Base-by-base conservation (phyloP, 2,329 filamentous ascomycete species). In the Raffaelea arxii region DNA sequence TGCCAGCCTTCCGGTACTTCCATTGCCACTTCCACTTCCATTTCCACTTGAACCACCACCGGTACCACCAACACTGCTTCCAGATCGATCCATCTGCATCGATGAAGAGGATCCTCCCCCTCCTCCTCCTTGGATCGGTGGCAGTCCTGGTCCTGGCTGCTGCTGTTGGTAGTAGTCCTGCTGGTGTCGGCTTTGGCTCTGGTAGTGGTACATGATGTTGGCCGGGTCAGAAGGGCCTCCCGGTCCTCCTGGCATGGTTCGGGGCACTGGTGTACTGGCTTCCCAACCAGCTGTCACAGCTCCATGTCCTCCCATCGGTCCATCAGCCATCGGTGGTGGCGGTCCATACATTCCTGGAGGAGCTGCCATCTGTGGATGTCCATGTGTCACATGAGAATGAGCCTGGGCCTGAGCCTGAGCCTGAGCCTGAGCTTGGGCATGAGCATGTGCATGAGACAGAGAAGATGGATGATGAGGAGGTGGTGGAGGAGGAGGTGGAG, bases 121-220 rank as follows among this genome's bases (percentile, higher is more conserved):
- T n/a, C 41, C 44, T 3, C 46, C 49, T 39, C 63, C 63, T 46
- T 77, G 74, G 37, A 78, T 77, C n/a, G 74, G 75, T 5, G 74
- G 70, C 38, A 77, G 65, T 6, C 67, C 69, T 12, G 66, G 68
- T 4, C 67, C 66, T 12, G 62, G 48, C 58, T 62, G 56, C 52
- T 61, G 49, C 6, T 38, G 44, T 21, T 42, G 46, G 4, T 18
- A 14, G n/a, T 35, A 37, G 7, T 10, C 10, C 10, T 51, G 49
- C 11, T 48, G 56, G 49, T 64, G 16, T 11, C 36, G 41, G 3
- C 25, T 25, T 21, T 24, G 39, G 16, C 47, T 44, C 4, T 46
- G 56, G 49, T 65, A 59, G 49, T 68, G 60, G 48, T 51, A 51
- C 47, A 46, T 45, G 12, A 39, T 22, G 35, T 48, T 49, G 12